Evolutionary conservation across 805 yeast genomes (phyloP).

Genomic region (Nakazawaea pomicola): DNA sequence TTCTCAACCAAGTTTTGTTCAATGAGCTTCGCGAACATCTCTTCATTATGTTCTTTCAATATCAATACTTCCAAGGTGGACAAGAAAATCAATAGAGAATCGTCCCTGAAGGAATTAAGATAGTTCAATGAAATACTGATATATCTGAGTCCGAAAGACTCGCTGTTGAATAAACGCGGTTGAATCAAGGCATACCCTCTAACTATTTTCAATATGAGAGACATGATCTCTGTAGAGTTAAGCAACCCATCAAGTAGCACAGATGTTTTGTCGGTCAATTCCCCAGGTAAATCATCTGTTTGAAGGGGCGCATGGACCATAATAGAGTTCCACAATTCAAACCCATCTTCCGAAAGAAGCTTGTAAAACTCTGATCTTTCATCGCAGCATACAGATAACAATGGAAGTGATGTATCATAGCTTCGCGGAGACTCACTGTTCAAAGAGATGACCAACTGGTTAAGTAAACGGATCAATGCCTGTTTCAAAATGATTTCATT

Average conservation of each 20-base stretch:
- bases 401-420: conserved; percentile 57
- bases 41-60: conserved; percentile 19
- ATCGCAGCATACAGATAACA: conserved; percentile 59
- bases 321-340: conserved; percentile 74
- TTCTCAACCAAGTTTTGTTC: conserved; percentile 41
- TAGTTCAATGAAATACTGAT: conserved; percentile 50
- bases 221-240: conserved; percentile 70
- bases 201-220: conserved; percentile 53
- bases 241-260: conserved; percentile 54
- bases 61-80: conserved; percentile 48
- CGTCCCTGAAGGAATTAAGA: conserved; percentile 63
- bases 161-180: conserved; percentile 36
- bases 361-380: conserved; percentile 48
- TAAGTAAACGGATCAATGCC: conserved; percentile 50
- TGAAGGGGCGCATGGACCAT: conserved; percentile 54
- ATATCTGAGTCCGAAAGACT: conserved; percentile 30
- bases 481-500: conserved; percentile 45
- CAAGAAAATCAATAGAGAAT: conserved; percentile 51
- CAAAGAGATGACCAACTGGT: conserved; percentile 50
- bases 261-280: conserved; percentile 42
- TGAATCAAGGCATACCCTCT: conserved; percentile 56
- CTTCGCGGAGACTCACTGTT: conserved; percentile 44
- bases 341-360: conserved; percentile 78
- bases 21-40: conserved; percentile 24
- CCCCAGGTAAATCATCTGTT: conserved; percentile 26